Conservation (phyloP, 768 basidiomycete species). For the Tylopilus balloui region DNA sequence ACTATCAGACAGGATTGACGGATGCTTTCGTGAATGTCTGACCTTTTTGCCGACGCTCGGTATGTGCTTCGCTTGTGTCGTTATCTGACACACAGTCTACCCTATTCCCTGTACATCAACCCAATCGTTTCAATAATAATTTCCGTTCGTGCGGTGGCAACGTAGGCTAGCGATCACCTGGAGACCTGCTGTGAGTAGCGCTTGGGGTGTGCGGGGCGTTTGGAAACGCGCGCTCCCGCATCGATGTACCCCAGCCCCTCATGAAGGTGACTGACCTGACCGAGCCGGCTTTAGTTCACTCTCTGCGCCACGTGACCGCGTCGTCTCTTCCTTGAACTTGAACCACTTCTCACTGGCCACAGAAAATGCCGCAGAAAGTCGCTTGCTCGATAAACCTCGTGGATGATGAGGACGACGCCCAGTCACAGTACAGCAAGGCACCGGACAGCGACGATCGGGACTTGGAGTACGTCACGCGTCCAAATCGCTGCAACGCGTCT, state of each 20-base stretch:
- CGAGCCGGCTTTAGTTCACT: constrained; percentile 3
- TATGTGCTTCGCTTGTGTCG: background rate
- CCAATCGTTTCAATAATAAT: no score
- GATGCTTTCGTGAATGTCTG: constrained; percentile 19
- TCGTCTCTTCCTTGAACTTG: background rate
- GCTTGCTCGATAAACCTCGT: constrained; percentile 8
- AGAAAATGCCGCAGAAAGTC: constrained; percentile 13
- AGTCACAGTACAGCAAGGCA: constrained; percentile 17
- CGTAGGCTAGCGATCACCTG: no score
- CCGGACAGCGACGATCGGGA: constrained; percentile 26
- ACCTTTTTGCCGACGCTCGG: background rate
- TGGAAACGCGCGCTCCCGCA: no score
- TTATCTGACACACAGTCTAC: background rate
- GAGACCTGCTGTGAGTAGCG: no score
- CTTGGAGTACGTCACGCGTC: constrained; percentile 20
- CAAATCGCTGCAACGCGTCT: background rate
- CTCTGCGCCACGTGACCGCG: constrained; percentile 20
- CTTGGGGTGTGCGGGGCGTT: no score
- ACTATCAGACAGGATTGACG: constrained; percentile 22
- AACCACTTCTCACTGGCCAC: background rate
- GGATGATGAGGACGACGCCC: constrained; percentile 13
- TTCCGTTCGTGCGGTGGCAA: no score
- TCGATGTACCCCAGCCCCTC: no score
- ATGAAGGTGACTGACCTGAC: no score
- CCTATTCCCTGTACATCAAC: background rate